Evolutionary conservation across 2,329 filamentous ascomycete genomes (phyloP), one percentile per base, ranked within the genome.

Genomic region (Nigrospora sphaerica): DNA sequence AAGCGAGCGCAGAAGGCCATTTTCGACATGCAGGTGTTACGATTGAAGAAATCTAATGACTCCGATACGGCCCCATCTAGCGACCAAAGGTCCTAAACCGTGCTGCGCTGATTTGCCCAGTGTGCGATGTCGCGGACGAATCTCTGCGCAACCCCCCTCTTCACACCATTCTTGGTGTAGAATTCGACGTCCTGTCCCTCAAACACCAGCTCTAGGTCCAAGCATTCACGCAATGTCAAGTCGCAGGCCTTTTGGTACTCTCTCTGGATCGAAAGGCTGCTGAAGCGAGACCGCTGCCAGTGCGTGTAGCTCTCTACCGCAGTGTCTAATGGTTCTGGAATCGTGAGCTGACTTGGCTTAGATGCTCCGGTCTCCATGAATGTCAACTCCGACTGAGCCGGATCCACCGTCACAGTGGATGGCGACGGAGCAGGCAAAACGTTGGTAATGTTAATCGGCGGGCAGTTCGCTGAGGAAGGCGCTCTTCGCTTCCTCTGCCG

Each of bases 41-140:
- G 44, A 64, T 58, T 32, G 18, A 50, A 17, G 35, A 43, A 32
- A 12, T 18, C 4, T 40, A 17, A 33, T 52, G 2, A 10, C 10
- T n/a, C n/a, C n/a, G n/a, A n/a, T n/a, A n/a, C n/a, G n/a, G 12
- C 35, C 12, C 16, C 18, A 6, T 37, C 35, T 17, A 12, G 35
- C 35, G 9, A 35, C 40, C 42, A 19, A 36, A 19, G 10, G 17
- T 11, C 32, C 12, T 44, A 23, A 11, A 19, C 35, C 19, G 28
- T 18, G 31, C 19, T 18, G 39, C n/a, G 19, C 7, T 39, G n/a
- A 40, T 54, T 40, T 16, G 52, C 46, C 54, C 46, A 58, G 18
- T 47, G 23, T 18, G 52, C 37, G 42, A 67, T 65, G 46, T 65
- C 60, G 42, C 48, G 46, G 17, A 63, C 54, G 47, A 64, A 58